Base-by-base conservation (phyloP, 768 basidiomycete genomes). In the Leccinum pellstonianum region DNA sequence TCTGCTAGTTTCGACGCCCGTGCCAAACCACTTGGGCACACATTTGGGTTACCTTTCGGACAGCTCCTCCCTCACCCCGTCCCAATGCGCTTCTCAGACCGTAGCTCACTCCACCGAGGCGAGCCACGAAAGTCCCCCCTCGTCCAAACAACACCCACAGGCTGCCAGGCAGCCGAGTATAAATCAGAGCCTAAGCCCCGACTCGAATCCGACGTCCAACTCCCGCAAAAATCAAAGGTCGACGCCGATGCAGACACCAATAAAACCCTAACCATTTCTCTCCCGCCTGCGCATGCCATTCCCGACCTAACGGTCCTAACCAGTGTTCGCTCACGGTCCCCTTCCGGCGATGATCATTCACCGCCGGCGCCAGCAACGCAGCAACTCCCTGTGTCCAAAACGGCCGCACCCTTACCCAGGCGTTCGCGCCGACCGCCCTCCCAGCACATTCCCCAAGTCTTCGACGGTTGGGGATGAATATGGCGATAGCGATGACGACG, bases 81-180 rank as follows among this genome's bases (percentile, higher is more conserved):
- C 88, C 8, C 89, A 90, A 62, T 89, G 88, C 2, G 86, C 23
- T 23, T 23, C 23, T 23, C 23, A 91, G 71, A 67, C 54, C 0
- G 67, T 61, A 23, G 52, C 55, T 7, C 57, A 21, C 64, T 77
- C 56, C 48, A 46, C 47, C 15, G 64, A 57, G 29, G 61, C 56
- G 1, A 68, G 54, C 37, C 65, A 67, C 35, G 63, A 70, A 54
- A 23, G 23, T 23, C 23, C 23, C 23, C 23, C 23, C 23, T 23
- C 23, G 23, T 23, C 23, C 3, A 23, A 23, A 59, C 9, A 71
- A 62, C 41, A 7, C 15, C 5, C 27, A 17, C 58, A 5, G 23
- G 23, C 23, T 23, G 23, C 33, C 11, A 12, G 53, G 31, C 10
- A 33, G 10, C 8, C 31, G 9, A 33, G 31, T 10, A 1, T 3